phyloP scores from a whole-genome alignment of 2,329 filamentous ascomycete genomes.

The Cladophialophora bantiana region DNA sequence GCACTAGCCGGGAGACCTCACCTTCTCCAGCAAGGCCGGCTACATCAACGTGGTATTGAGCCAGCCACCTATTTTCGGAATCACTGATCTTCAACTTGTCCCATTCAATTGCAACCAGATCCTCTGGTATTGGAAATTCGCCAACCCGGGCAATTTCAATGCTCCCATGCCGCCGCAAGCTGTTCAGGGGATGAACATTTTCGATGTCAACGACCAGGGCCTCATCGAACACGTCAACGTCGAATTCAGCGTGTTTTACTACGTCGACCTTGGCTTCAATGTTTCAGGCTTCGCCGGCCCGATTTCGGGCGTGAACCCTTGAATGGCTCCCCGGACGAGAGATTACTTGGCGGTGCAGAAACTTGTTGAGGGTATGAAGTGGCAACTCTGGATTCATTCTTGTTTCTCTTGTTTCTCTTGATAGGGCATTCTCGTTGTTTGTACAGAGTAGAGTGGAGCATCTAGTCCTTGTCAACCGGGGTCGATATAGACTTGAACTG shows the following conservation, averaged over 20 bases:
- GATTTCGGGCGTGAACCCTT: conserved; percentile 16
- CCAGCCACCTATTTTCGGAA: conserved; percentile 10
- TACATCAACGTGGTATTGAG: conserved; percentile 13
- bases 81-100: conserved; percentile 19
- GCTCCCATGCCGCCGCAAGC: conserved; percentile 10
- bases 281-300: conserved; percentile 15
- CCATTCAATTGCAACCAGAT: conserved; percentile 19
- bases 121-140: conserved; percentile 19
- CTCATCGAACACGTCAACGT: conserved; percentile 16
- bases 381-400: neutral
- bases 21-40: conserved; percentile 9
- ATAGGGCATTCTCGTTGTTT: neutral
- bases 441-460: too few relatives aligned
- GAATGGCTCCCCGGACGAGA: neutral
- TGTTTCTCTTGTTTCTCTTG: neutral
- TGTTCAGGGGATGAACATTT: conserved; percentile 18
- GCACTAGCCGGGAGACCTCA: conserved; percentile 13
- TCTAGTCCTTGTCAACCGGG: too few relatives aligned
- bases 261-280: conserved; percentile 22
- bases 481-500: too few relatives aligned
- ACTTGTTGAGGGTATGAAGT: neutral
- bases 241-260: conserved; percentile 20
- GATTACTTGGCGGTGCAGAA: neutral
- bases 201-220: conserved; percentile 18
- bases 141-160: conserved; percentile 21